Evolutionary conservation across 768 basidiomycete genomes (phyloP).

Genomic region (Pleurotus tuber-regium): DNA sequence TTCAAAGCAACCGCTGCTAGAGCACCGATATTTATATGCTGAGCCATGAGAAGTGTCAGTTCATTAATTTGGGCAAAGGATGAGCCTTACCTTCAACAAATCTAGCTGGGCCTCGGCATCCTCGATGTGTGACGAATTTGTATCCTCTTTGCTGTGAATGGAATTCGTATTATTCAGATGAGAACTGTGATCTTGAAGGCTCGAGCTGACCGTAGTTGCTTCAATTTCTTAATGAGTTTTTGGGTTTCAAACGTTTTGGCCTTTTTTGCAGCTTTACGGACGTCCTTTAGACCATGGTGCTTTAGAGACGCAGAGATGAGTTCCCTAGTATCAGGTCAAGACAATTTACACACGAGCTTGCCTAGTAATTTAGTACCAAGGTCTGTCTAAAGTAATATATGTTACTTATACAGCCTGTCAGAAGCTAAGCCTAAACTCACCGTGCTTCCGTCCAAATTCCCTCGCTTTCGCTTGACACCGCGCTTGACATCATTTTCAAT

Average conservation of each 20-base stretch:
- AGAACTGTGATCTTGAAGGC: no score
- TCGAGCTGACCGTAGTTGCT: constrained; percentile 58
- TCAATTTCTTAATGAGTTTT: constrained; percentile 80
- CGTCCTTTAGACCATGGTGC: constrained; percentile 75
- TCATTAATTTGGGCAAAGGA: no score
- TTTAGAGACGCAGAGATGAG: constrained; percentile 27
- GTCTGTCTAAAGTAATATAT: constrained; percentile 34
- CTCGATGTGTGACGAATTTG: constrained; percentile 33
- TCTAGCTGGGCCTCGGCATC: constrained; percentile 61
- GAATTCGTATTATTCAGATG: no score
- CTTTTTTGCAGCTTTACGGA: constrained; percentile 76
- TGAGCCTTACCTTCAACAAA: constrained; percentile 56
- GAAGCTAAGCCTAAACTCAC: neutral
- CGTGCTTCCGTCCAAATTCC: neutral
- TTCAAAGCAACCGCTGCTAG: constrained; percentile 65
- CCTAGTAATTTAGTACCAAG: constrained; percentile 41
- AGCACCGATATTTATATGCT: constrained; percentile 59
- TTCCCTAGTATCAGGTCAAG: neutral
- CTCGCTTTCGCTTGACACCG: constrained; percentile 13
- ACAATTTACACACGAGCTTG: constrained; percentile 49
- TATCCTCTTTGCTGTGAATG: constrained; percentile 34
- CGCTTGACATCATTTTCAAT: constrained; percentile 15
- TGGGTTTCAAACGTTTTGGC: constrained; percentile 79
- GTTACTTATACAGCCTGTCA: neutral
- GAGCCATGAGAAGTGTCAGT: constrained; percentile 3